Evolutionary conservation across 2,329 filamentous ascomycete genomes (phyloP).

Genomic region (Aspergillus costaricaensis): DNA sequence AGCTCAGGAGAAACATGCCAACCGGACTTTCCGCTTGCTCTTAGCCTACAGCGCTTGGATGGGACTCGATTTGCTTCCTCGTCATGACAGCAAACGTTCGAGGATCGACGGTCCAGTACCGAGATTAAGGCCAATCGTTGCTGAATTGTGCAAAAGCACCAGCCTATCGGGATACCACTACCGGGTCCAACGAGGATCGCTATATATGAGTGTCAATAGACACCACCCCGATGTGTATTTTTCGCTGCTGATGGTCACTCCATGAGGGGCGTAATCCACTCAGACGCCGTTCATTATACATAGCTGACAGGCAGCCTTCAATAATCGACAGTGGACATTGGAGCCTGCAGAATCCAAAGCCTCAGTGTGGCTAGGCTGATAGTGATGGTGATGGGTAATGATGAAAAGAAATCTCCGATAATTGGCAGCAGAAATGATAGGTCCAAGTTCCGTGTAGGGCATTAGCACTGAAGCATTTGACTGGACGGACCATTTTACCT

Average conservation of each 20-base stretch:
- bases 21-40: neutral
- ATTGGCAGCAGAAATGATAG: constrained; percentile 5
- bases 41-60: neutral
- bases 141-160: constrained; percentile 18
- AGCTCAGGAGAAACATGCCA: constrained; percentile 5
- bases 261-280: neutral
- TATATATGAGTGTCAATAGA: constrained; percentile 9
- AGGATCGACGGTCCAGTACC: constrained; percentile 22
- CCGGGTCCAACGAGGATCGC: constrained; percentile 4
- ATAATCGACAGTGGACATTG: neutral
- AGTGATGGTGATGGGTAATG: neutral
- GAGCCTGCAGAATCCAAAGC: constrained; percentile 1
- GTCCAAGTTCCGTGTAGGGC: neutral
- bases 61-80: neutral
- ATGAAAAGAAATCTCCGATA: constrained; percentile 12
- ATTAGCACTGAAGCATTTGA: neutral
- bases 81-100: constrained; percentile 26
- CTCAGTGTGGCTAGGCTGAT: constrained; percentile 3
- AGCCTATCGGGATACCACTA: constrained; percentile 1
- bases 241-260: too few species aligned
- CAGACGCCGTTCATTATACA: neutral
- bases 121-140: constrained; percentile 15
- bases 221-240: neutral
- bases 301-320: neutral
- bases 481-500: constrained; percentile 2